Evolutionary conservation across 208 protist species (phyloP).

Genomic region (Trypanosomatidae sp.): DNA sequence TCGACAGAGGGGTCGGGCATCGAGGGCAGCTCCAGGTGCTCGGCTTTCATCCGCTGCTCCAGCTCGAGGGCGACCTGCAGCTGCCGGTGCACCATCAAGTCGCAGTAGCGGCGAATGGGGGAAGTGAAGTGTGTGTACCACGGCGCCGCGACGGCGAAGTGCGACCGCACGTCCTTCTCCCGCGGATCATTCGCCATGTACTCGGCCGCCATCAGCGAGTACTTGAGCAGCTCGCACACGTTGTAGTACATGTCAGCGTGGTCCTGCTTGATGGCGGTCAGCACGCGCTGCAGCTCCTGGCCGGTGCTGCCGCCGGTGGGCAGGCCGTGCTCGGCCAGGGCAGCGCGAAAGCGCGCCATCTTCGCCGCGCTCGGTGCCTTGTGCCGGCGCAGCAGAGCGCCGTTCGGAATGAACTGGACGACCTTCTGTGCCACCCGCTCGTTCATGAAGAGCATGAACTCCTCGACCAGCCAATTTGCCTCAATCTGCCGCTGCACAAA

Average conservation of each 20-base stretch:
- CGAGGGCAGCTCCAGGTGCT: slow-evolving; percentile 13
- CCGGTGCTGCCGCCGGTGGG: slow-evolving; percentile 36
- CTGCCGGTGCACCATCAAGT: slow-evolving; percentile 93
- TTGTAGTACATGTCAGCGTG: slow-evolving; percentile 33
- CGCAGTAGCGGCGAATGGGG: slow-evolving; percentile 93
- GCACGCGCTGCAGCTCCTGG: slow-evolving; percentile 49
- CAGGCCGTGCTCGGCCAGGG: slow-evolving; percentile 30
- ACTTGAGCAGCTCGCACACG: slow-evolving; percentile 71
- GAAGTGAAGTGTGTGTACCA: slow-evolving; percentile 96
- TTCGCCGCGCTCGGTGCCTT: slow-evolving; percentile 43
- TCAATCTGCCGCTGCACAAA: slow-evolving; percentile 51
- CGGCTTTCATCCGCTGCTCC: slow-evolving; percentile 57
- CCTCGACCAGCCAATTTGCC: slow-evolving; percentile 91
- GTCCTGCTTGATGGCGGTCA: slow-evolving; percentile 33
- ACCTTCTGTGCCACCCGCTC: slow-evolving; percentile 86
- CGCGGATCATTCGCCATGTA: slow-evolving; percentile 77
- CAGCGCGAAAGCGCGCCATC: slow-evolving; percentile 33
- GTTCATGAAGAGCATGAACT: slow-evolving; percentile 94
- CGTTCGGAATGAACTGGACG: slow-evolving; percentile 77
- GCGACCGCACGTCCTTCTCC: slow-evolving; percentile 35
- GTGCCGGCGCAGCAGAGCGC: slow-evolving; percentile 84
- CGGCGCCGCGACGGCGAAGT: slow-evolving; percentile 86
- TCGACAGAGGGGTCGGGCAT: slow-evolving; percentile 12
- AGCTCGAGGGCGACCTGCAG: slow-evolving; percentile 79
- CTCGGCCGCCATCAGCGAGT: slow-evolving; percentile 65